Evolutionary conservation across 441 rosid species (phyloP).

Genomic region (Erodium trifolium): DNA sequence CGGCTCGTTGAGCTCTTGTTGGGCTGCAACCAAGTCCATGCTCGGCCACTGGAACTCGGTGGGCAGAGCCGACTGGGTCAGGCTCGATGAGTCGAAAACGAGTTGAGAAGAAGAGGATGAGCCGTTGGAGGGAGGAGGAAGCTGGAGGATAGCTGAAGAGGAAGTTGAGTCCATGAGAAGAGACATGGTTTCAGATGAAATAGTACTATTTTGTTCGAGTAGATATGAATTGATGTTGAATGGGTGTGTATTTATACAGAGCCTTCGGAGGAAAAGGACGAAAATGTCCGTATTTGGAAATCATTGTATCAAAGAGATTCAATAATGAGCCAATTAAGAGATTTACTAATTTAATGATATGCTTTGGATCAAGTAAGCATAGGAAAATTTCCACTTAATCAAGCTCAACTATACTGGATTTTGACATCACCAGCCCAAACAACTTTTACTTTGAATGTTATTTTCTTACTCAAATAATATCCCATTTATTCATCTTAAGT

Average conservation of each 20-base stretch:
- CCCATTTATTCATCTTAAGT: too few relatives aligned
- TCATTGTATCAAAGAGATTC: background rate
- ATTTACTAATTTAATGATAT: too few relatives aligned
- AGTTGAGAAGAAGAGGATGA: too few relatives aligned
- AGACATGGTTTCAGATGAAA: slow-evolving; percentile 12
- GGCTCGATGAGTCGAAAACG: background rate
- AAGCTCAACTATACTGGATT: too few relatives aligned
- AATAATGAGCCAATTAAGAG: background rate
- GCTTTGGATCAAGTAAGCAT: too few relatives aligned
- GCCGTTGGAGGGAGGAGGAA: too few relatives aligned
- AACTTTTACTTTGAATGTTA: too few relatives aligned
- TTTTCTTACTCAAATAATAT: too few relatives aligned
- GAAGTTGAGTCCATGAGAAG: slow-evolving; percentile 7
- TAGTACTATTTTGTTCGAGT: background rate
- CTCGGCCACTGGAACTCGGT: slow-evolving; percentile 57
- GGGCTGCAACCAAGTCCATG: slow-evolving; percentile 31
- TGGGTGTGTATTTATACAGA: background rate
- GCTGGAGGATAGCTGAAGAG: too few relatives aligned
- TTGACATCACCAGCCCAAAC: too few relatives aligned
- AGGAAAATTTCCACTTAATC: too few relatives aligned
- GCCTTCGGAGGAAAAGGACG: background rate
- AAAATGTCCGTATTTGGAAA: background rate
- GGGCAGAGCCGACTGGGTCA: slow-evolving; percentile 34
- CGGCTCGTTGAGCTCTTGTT: slow-evolving; percentile 51
- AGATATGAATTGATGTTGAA: background rate